Evolutionary conservation across 352 stramenopile species (phyloP).

Genomic region (Phytopythium sindhum): DNA sequence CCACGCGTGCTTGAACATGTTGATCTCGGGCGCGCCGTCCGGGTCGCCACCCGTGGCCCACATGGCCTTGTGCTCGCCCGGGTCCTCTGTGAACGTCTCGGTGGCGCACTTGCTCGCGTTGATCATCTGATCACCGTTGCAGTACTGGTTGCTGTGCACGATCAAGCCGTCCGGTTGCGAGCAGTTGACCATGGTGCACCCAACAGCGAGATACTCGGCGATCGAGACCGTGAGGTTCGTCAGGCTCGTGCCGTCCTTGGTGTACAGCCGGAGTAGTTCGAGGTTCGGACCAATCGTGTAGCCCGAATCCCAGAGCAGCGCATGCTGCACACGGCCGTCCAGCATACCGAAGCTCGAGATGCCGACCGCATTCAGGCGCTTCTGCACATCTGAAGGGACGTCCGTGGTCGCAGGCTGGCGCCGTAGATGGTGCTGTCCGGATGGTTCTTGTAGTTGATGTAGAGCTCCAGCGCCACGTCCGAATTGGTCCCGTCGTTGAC

Average conservation of each 20-base stretch:
- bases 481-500: constrained; percentile 25
- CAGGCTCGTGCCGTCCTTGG: constrained; percentile 14
- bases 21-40: neutral
- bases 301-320: constrained; percentile 36
- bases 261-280: neutral
- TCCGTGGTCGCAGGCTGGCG: too few relatives aligned
- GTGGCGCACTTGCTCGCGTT: constrained; percentile 23
- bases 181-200: constrained; percentile 20
- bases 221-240: constrained; percentile 21
- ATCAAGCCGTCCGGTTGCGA: constrained; percentile 12
- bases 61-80: constrained; percentile 17
- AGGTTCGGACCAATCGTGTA: constrained; percentile 6
- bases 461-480: constrained; percentile 27
- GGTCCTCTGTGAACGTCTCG: constrained; percentile 14
- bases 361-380: neutral
- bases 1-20: neutral
- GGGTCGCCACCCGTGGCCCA: constrained; percentile 19
- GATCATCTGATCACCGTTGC: constrained; percentile 36
- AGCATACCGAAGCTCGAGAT: constrained; percentile 10
- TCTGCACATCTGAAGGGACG: neutral
- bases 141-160: constrained; percentile 15
- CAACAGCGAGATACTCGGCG: constrained; percentile 15
- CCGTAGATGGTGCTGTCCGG: neutral
- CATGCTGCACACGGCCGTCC: constrained; percentile 18
- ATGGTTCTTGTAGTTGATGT: constrained; percentile 4